phyloP scores from a whole-genome alignment of 306 rosid genomes.

The Trifolium repens region DNA sequence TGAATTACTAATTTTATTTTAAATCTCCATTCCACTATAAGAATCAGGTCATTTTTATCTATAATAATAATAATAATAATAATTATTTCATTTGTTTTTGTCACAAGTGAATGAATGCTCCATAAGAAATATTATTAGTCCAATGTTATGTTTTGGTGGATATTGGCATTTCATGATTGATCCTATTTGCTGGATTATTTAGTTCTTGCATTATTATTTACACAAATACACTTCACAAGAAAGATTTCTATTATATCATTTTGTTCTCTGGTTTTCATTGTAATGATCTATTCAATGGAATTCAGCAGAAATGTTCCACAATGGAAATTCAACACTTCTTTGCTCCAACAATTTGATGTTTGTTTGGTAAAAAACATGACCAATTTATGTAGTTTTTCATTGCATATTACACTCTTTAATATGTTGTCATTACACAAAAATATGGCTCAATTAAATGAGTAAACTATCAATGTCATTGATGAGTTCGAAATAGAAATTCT shows the following conservation, averaged over 20 bases:
- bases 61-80: slow-evolving; percentile 20
- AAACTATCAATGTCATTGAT: too few relatives aligned
- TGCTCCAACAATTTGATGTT: background rate
- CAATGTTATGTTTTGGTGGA: slow-evolving; percentile 31
- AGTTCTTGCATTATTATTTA: slow-evolving; percentile 24
- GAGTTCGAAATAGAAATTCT: too few relatives aligned
- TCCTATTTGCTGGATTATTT: slow-evolving; percentile 22
- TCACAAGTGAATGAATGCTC: slow-evolving; percentile 31
- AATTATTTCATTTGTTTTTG: slow-evolving; percentile 46
- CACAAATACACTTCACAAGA: slow-evolving; percentile 9
- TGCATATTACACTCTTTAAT: background rate
- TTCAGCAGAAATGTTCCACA: too few relatives aligned
- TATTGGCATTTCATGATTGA: slow-evolving; percentile 23
- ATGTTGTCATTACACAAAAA: background rate
- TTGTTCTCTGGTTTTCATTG: background rate
- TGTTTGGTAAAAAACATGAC: background rate
- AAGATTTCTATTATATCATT: too few relatives aligned
- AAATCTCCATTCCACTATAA: slow-evolving; percentile 32
- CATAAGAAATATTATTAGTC: slow-evolving; percentile 35
- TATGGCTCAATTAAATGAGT: too few relatives aligned
- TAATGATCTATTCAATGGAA: background rate
- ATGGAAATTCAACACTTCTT: too few relatives aligned
- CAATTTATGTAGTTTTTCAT: background rate
- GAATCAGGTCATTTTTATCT: slow-evolving; percentile 36
- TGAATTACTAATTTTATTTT: slow-evolving; percentile 42